phyloP scores from a whole-genome alignment of 768 basidiomycete species.

The Panaeolus cyanescens region DNA sequence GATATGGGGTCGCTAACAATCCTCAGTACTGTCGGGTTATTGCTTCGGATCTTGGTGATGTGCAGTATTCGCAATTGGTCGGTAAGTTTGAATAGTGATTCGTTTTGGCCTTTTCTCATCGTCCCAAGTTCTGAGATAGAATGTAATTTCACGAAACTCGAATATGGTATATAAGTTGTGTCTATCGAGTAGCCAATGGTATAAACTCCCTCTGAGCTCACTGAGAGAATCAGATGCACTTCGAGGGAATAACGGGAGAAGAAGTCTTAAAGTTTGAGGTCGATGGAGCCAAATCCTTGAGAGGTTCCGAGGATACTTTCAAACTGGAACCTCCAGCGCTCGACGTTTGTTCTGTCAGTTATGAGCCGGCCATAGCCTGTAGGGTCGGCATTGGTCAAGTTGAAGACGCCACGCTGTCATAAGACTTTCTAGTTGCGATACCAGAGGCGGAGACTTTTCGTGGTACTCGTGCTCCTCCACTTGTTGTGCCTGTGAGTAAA shows the following conservation, averaged over 20 bases:
- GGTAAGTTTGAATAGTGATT: no score
- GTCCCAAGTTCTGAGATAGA: no score
- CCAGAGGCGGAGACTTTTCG: background rate
- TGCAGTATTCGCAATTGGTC: no score
- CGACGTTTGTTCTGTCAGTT: slow-evolving; percentile 18
- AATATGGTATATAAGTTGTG: no score
- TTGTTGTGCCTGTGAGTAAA: background rate
- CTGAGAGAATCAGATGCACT: background rate
- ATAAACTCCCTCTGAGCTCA: no score
- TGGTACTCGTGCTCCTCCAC: background rate
- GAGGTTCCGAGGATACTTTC: slow-evolving; percentile 22
- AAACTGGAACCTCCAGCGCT: slow-evolving; percentile 20
- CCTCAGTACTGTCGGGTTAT: no score
- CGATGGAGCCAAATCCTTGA: slow-evolving; percentile 15
- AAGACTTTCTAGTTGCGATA: slow-evolving; percentile 18
- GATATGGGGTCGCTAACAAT: background rate
- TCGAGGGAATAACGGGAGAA: background rate
- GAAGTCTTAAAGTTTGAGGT: slow-evolving; percentile 2
- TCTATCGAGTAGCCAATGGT: no score
- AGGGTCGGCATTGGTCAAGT: slow-evolving; percentile 13
- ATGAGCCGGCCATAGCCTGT: slow-evolving; percentile 19
- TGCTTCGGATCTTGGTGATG: no score
- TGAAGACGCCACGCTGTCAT: slow-evolving; percentile 16
- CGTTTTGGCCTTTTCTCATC: no score
- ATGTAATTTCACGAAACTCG: no score